phyloP scores from a whole-genome alignment of 768 basidiomycete genomes.

The Lactarius akahatsu region DNA sequence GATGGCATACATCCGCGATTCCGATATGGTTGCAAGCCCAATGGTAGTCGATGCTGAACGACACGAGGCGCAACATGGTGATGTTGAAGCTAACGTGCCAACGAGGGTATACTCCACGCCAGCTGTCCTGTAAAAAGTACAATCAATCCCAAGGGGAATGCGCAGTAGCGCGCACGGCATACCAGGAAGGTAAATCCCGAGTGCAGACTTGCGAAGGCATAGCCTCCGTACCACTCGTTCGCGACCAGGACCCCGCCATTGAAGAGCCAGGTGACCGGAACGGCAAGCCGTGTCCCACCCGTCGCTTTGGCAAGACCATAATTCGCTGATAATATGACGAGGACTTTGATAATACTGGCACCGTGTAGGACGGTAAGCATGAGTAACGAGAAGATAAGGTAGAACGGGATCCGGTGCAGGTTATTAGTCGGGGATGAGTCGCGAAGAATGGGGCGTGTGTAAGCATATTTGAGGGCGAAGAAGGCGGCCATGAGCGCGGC shows the following conservation, averaged over 20 bases:
- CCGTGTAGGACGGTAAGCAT: conserved; percentile 82
- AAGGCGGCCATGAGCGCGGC: conserved; percentile 50
- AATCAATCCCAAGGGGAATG: too few species aligned
- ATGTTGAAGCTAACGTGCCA: conserved; percentile 97
- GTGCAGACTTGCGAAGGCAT: conserved; percentile 58
- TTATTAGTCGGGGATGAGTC: conserved; percentile 34
- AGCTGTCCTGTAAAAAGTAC: conserved; percentile 49
- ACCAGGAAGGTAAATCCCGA: conserved; percentile 62
- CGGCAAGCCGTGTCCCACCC: conserved; percentile 45
- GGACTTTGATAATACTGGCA: conserved; percentile 71
- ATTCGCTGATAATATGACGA: conserved; percentile 68
- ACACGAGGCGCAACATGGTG: conserved; percentile 89
- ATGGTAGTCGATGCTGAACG: conserved; percentile 90
- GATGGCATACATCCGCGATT: conserved; percentile 41
- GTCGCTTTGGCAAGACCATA: conserved; percentile 57
- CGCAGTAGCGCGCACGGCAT: conserved; percentile 32
- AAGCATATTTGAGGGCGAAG: conserved; percentile 54
- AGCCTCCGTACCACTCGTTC: conserved; percentile 77
- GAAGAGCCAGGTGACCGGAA: conserved; percentile 70
- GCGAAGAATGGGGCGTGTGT: conserved; percentile 36
- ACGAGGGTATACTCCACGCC: conserved; percentile 77
- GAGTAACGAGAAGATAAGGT: conserved; percentile 56
- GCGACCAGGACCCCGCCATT: conserved; percentile 71
- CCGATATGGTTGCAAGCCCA: conserved; percentile 62
- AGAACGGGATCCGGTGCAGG: conserved; percentile 53